Conservation (phyloP, 2,329 filamentous ascomycete genomes). For the Penicillium sp. region DNA sequence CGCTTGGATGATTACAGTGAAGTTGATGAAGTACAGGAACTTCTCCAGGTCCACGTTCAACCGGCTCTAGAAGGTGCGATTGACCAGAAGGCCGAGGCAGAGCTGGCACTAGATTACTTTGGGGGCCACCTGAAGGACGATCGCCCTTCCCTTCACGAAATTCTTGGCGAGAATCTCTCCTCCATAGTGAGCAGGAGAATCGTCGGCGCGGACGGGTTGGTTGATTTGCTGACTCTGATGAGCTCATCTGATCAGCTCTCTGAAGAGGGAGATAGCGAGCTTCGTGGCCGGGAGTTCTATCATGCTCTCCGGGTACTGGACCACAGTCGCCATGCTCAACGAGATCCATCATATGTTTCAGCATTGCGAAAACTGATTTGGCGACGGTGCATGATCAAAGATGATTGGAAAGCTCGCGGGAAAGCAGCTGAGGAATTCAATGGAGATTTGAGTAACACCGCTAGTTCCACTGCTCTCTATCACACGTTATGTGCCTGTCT, state of each 20-base stretch:
- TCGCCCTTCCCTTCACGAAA: slow-evolving; percentile 65
- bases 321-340: slow-evolving; percentile 55
- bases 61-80: slow-evolving; percentile 70
- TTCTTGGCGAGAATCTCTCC: slow-evolving; percentile 70
- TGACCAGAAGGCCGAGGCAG: slow-evolving; percentile 74
- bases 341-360: slow-evolving; percentile 40
- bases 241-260: slow-evolving; percentile 49
- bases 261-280: slow-evolving; percentile 49
- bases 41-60: slow-evolving; percentile 69
- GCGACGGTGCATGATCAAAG: slow-evolving; percentile 79
- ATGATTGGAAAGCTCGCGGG: slow-evolving; percentile 81
- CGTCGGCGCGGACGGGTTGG: slow-evolving; percentile 56
- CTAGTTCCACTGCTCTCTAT: slow-evolving; percentile 68
- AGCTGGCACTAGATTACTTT: slow-evolving; percentile 71
- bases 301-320: slow-evolving; percentile 63
- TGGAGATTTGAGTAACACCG: slow-evolving; percentile 60
- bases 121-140: slow-evolving; percentile 55
- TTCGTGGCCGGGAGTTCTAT: slow-evolving; percentile 66
- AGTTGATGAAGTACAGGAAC: slow-evolving; percentile 76
- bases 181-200: slow-evolving; percentile 70
- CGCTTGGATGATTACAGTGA: slow-evolving; percentile 65
- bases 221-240: slow-evolving; percentile 74
- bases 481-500: slow-evolving; percentile 65
- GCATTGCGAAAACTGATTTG: slow-evolving; percentile 60
- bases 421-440: slow-evolving; percentile 75